Evolutionary conservation across 2,329 filamentous ascomycete genomes (phyloP).

Genomic region (Penicillium sp.): DNA sequence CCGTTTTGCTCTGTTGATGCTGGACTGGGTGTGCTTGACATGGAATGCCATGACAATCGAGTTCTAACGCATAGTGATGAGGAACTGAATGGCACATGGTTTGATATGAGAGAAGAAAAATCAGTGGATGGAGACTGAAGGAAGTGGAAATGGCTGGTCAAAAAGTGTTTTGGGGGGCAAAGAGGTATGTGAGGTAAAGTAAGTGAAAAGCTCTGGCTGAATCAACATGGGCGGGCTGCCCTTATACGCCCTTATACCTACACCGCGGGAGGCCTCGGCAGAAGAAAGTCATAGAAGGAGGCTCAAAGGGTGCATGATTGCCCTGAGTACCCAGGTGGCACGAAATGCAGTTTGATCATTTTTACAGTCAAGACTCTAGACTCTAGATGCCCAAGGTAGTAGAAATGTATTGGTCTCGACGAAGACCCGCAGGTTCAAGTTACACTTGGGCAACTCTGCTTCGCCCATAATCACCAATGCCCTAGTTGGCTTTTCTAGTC

Average conservation of each 20-base stretch:
- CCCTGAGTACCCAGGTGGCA: background rate
- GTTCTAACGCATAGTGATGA: background rate
- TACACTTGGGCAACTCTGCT: conserved; percentile 6
- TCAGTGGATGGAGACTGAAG: no score
- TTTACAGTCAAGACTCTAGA: background rate
- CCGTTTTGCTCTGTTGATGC: background rate
- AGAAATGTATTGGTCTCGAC: background rate
- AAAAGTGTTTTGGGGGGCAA: no score
- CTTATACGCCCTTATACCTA: background rate
- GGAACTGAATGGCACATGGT: background rate
- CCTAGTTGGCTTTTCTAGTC: background rate
- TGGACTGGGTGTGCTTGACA: background rate
- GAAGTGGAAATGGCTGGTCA: no score
- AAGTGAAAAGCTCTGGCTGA: background rate
- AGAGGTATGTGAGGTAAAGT: background rate
- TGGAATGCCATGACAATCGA: background rate
- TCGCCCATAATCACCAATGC: background rate
- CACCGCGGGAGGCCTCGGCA: background rate
- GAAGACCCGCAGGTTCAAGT: conserved; percentile 7
- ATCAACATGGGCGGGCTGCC: background rate
- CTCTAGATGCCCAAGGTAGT: background rate
- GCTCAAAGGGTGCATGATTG: background rate
- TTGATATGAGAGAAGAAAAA: no score
- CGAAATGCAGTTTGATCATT: background rate
- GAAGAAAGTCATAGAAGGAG: background rate